A percentile compares a stretch with the other conserved stretches of the same genome.
phyloP scores from a whole-genome alignment of 208 protist species.

The Trypanosoma congolense region DNA sequence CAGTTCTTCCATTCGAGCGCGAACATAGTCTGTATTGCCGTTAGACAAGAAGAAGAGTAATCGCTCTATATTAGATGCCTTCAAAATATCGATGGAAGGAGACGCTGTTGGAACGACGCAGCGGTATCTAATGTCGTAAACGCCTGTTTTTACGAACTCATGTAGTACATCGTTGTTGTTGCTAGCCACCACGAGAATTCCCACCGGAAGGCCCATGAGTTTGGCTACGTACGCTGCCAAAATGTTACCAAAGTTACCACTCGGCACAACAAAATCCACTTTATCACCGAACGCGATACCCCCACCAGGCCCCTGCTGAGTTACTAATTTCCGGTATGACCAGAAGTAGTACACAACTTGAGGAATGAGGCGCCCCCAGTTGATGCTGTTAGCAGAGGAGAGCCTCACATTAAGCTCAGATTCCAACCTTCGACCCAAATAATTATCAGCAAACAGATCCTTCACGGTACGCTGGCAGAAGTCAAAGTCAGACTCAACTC shows the following conservation, averaged over 20 bases:
- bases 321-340: conserved; percentile 86
- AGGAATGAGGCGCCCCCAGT: conserved; percentile 95
- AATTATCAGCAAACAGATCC: conserved; percentile 78
- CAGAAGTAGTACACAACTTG: conserved; percentile 96
- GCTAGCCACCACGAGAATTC: conserved; percentile 90
- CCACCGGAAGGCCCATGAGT: conserved; percentile 84
- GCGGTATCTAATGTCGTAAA: conserved; percentile 72
- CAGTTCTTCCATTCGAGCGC: conserved; percentile 53
- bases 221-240: conserved; percentile 92
- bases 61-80: conserved; percentile 95
- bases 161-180: conserved; percentile 95
- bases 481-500: conserved; percentile 83
- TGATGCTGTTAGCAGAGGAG: conserved; percentile 96
- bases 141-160: conserved; percentile 86
- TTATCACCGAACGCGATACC: conserved; percentile 24
- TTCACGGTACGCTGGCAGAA: conserved; percentile 91
- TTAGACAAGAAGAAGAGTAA: conserved; percentile 87
- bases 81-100: conserved; percentile 90
- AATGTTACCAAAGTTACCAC: conserved; percentile 96
- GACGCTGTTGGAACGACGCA: conserved; percentile 50
- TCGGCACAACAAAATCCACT: conserved; percentile 90
- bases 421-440: conserved; percentile 61
- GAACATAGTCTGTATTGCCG: conserved; percentile 65
- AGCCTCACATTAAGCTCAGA: conserved; percentile 42
- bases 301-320: conserved; percentile 16